A percentile compares a stretch with the other conserved stretches of the same genome.
Evolutionary conservation across 2,329 filamentous ascomycete genomes (phyloP).

Genomic region (Botrytis sinoallii): DNA sequence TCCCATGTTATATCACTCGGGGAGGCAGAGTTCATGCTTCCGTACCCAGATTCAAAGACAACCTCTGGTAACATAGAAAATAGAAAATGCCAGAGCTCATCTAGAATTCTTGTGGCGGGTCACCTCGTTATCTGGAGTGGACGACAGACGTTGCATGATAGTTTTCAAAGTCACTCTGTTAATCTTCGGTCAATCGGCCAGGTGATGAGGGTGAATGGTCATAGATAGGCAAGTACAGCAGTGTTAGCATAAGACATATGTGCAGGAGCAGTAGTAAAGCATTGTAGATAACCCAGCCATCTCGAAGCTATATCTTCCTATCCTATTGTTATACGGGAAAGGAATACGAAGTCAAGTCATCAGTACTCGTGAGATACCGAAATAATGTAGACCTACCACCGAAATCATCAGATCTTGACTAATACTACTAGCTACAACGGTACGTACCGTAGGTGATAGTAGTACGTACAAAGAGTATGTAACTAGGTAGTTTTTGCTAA

Average conservation of each 20-base stretch:
- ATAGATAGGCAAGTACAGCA: not conserved
- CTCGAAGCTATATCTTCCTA: not conserved
- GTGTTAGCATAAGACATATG: not conserved
- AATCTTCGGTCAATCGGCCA: constrained; percentile 9
- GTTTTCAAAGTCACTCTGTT: not conserved
- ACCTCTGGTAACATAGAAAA: constrained; percentile 6
- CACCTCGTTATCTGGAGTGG: constrained; percentile 16
- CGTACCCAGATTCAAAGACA: constrained; percentile 30
- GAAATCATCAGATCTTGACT: not conserved
- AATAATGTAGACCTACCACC: not conserved
- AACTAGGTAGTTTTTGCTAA: not conserved
- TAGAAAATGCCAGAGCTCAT: constrained; percentile 10
- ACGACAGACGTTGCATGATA: not conserved
- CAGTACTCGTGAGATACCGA: not conserved
- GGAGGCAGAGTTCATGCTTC: constrained; percentile 32
- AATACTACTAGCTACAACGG: not conserved
- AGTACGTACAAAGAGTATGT: constrained; percentile 2
- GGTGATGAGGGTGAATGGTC: not conserved
- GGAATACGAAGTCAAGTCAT: not conserved
- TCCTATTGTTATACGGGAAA: not conserved
- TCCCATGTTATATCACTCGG: constrained; percentile 29
- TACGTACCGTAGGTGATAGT: not conserved
- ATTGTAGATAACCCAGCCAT: not conserved
- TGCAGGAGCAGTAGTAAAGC: not conserved
- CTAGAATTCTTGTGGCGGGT: constrained; percentile 16